phyloP scores from a whole-genome alignment of 2,329 filamentous ascomycete species.

The Herpomyces periplanetae region DNA sequence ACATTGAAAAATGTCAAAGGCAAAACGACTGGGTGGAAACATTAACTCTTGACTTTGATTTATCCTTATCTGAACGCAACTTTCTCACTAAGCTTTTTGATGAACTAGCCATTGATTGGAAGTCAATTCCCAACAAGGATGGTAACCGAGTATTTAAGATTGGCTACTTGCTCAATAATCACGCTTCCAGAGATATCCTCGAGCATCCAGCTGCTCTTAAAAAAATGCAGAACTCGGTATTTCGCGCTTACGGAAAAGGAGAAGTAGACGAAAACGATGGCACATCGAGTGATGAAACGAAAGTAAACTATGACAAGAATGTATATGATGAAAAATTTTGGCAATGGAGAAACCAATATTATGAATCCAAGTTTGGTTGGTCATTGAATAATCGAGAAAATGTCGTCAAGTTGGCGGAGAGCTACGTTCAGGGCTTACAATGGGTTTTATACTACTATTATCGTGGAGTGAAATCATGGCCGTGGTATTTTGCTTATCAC shows the following conservation, averaged over 20 bases:
- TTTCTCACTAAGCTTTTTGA: too few species aligned
- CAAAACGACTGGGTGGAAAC: too few species aligned
- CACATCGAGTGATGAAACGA: constrained; percentile 32
- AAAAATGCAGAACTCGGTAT: constrained; percentile 41
- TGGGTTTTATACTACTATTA: constrained; percentile 99
- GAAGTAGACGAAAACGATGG: constrained; percentile 63
- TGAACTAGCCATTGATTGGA: too few species aligned
- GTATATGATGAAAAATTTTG: constrained; percentile 64
- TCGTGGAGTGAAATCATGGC: constrained; percentile 80
- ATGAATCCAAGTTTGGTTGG: constrained; percentile 67
- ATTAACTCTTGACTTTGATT: too few species aligned
- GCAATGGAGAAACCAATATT: constrained; percentile 81
- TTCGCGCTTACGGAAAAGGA: constrained; percentile 54
- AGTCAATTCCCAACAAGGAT: too few species aligned
- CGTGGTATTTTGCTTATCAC: constrained; percentile 89
- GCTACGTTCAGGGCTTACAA: constrained; percentile 85
- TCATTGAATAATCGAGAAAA: constrained; percentile 38
- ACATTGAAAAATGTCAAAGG: too few species aligned
- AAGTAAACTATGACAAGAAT: constrained; percentile 38
- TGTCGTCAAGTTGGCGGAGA: constrained; percentile 46
- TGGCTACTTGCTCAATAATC: too few species aligned
- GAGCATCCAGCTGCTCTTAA: too few species aligned
- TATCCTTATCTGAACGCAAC: too few species aligned
- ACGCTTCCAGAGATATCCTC: too few species aligned
- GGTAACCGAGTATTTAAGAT: too few species aligned